Evolutionary conservation across 2,329 filamentous ascomycete genomes (phyloP), one percentile per base, ranked within the genome.

Genomic region (Madurella fahalii): DNA sequence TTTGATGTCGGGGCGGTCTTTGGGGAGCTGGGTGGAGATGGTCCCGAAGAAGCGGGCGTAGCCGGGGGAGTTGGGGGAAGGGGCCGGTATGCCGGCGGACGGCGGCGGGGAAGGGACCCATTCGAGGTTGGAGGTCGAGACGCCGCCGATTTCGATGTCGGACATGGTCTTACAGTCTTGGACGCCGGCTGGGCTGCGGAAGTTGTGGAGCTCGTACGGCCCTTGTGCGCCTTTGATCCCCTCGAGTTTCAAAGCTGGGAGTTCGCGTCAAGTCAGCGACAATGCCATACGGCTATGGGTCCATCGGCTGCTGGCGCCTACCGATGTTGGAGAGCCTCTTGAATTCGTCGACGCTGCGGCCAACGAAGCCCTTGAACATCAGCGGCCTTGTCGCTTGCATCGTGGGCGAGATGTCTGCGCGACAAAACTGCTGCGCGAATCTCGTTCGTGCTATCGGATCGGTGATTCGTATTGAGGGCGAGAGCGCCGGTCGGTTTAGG

Each of bases 141-240:
- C 92, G 55, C 93, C 94, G 58, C 93, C 93, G 20, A 95, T 90
- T 65, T 93, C 87, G 54, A 78, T 77, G 69, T 99, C 93, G 62
- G 86, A 89, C 85, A 97, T 94, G 61, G 88, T 77, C 70, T 95
- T 94, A 70, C 79, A 82, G 58, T 75, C 72, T 37, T 71, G 61
- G 39, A 83, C 64, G 4, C 75, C 74, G 18, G 74, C 72, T 41
- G 74, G 67, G 16, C 67, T 63, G 63, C 79, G 74, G 72, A 93
- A 93, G 61, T 77, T 74, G 65, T 86, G 80, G 34, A 94, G 78
- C 7, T 79, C 74, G 56, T 81, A 82, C 1, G 88, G 85, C 20
- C 80, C 81, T 1, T 77, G 78, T 20, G 87, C 82, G 25, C 79
- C 79, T 61, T 82, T 84, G 64, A 90, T 77, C 47, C 80, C 85